Evolutionary conservation across 2,329 filamentous ascomycete species (phyloP).

Genomic region (Trichothecium roseum): DNA sequence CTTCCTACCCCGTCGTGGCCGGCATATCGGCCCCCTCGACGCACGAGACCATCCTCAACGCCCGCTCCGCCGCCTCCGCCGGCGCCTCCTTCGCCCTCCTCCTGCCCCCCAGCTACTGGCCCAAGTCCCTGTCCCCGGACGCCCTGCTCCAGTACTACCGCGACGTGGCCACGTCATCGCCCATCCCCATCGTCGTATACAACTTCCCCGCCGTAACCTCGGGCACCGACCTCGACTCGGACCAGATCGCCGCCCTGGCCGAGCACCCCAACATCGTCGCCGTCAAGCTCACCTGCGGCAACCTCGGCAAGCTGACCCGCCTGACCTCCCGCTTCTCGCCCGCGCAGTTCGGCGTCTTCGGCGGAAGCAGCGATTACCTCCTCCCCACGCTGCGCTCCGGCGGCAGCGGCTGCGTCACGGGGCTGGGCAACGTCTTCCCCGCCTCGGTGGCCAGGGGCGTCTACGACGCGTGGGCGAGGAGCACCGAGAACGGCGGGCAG

Average conservation of each 20-base stretch:
- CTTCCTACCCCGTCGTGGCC: slow-evolving; percentile 30
- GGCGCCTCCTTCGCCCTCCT: slow-evolving; percentile 67
- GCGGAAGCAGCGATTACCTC: slow-evolving; percentile 32
- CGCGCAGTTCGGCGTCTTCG: slow-evolving; percentile 30
- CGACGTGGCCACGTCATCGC: slow-evolving; percentile 48
- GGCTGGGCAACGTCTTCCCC: slow-evolving; percentile 36
- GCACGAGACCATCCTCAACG: slow-evolving; percentile 52
- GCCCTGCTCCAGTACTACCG: slow-evolving; percentile 55
- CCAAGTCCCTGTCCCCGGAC: slow-evolving; percentile 35
- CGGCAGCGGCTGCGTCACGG: slow-evolving; percentile 32
- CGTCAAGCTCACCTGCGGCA: slow-evolving; percentile 58
- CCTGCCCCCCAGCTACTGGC: slow-evolving; percentile 67
- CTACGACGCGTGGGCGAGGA: slow-evolving; percentile 31
- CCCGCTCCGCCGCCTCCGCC: slow-evolving; percentile 53
- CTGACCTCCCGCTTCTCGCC: slow-evolving; percentile 30
- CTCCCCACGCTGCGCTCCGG: slow-evolving; percentile 26
- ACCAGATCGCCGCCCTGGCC: slow-evolving; percentile 46
- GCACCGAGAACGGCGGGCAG: slow-evolving; percentile 22
- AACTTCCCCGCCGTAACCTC: slow-evolving; percentile 57
- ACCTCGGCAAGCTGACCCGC: slow-evolving; percentile 57
- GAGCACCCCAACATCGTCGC: slow-evolving; percentile 57
- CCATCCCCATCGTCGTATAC: slow-evolving; percentile 58
- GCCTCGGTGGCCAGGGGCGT: slow-evolving; percentile 26
- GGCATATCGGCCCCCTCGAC: slow-evolving; percentile 40
- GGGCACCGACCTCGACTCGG: slow-evolving; percentile 55